These are phyloP conservation scores for Ceratocystis alfenasii DNA, from an alignment of 2,329 filamentous ascomycete genomes.

Conservation along the genomic window DNA sequence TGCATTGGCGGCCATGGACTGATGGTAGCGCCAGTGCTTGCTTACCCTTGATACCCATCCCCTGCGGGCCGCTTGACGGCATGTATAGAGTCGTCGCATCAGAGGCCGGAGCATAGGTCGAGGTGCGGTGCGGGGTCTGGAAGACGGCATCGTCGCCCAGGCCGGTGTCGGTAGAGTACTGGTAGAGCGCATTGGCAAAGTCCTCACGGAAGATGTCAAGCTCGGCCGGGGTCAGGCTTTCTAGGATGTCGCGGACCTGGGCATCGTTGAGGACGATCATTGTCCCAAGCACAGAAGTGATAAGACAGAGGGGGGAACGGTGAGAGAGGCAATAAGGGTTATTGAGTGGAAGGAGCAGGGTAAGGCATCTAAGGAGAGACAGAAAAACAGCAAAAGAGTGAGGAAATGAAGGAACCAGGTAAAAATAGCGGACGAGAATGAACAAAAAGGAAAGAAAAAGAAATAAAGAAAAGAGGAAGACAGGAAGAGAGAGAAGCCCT, in stretches of 20 bases:
- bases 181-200: conserved; percentile 43
- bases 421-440: neutral
- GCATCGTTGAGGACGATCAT: conserved; percentile 48
- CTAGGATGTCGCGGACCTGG: conserved; percentile 43
- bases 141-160: conserved; percentile 34
- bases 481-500: neutral
- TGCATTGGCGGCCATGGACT: neutral
- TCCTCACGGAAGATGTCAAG: conserved; percentile 40
- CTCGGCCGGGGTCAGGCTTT: conserved; percentile 41
- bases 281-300: conserved; percentile 28
- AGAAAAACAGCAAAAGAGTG: neutral
- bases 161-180: conserved; percentile 48
- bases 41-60: conserved; percentile 56
- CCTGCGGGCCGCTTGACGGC: conserved; percentile 52
- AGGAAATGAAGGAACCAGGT: neutral
- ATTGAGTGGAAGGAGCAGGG: neutral
- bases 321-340: neutral
- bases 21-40: too few relatives aligned
- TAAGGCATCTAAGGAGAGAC: neutral
- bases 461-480: neutral
- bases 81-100: conserved; percentile 58
- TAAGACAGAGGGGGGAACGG: neutral
- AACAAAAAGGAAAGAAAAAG: neutral
- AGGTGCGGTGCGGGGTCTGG: conserved; percentile 44
- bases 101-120: conserved; percentile 37